These are phyloP conservation scores for Talaromyces ruber DNA, from an alignment of 495 filamentous ascomycete species.

Conservation along the genomic window DNA sequence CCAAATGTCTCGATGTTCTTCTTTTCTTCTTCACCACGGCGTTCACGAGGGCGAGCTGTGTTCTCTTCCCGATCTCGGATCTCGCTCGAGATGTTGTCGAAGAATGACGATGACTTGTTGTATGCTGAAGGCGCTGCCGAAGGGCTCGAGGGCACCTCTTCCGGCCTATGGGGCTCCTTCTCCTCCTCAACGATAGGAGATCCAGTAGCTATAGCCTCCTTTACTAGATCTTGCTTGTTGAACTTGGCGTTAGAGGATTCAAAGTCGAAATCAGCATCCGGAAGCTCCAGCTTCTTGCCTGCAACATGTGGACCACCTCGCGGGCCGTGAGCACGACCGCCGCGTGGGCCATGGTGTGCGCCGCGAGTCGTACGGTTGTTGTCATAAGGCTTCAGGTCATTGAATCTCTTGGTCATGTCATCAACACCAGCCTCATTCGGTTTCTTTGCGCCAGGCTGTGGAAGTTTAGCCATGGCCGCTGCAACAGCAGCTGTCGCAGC, in stretches of 20 bases:
- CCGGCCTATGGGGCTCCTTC: conserved; percentile 21
- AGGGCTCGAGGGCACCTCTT: conserved; percentile 11
- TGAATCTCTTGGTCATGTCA: conserved; percentile 73
- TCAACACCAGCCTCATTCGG: conserved; percentile 50
- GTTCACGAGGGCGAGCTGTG: conserved; percentile 70
- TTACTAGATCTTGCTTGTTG: conserved; percentile 92
- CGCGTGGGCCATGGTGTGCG: conserved; percentile 38
- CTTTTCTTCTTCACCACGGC: conserved; percentile 85
- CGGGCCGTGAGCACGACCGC: conserved; percentile 45
- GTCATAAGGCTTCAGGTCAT: conserved; percentile 71
- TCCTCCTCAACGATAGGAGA: conserved; percentile 53
- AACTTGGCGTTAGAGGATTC: conserved; percentile 90
- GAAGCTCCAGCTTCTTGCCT: conserved; percentile 72
- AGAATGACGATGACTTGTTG: conserved; percentile 81
- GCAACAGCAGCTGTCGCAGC: conserved; percentile 81
- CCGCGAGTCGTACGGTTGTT: conserved; percentile 41
- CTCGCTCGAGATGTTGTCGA: conserved; percentile 95
- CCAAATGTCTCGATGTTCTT: conserved; percentile 98
- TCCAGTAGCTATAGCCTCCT: conserved; percentile 77
- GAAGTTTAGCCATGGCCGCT: conserved; percentile 78
- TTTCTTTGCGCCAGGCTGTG: conserved; percentile 40
- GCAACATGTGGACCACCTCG: conserved; percentile 44
- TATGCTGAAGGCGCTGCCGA: conserved; percentile 47
- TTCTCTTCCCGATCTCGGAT: conserved; percentile 80
- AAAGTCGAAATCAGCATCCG: conserved; percentile 88